Evolutionary conservation across 345 rosid species (phyloP).

Genomic region (Eutrema yunnanense): DNA sequence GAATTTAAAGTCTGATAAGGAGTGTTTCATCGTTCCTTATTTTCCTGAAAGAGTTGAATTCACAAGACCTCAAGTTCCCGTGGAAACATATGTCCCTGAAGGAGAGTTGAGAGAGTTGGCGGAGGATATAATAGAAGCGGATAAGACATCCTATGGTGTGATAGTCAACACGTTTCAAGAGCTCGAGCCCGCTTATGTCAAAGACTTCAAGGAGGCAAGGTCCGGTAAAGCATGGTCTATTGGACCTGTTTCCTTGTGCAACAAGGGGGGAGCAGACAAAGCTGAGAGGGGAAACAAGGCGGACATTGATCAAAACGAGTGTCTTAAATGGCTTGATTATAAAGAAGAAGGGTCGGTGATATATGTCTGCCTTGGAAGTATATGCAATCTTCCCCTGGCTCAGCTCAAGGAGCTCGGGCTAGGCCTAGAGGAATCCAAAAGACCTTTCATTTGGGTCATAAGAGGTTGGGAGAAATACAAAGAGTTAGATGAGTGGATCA

Average conservation of each 20-base stretch:
- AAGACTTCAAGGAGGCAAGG: slow-evolving; percentile 21
- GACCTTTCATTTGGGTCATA: slow-evolving; percentile 43
- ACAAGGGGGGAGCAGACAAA: not conserved
- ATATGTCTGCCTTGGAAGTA: slow-evolving; percentile 44
- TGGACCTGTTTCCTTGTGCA: slow-evolving; percentile 11
- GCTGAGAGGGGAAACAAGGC: slow-evolving; percentile 37
- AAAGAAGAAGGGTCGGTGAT: slow-evolving; percentile 27
- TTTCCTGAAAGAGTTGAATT: too few species aligned
- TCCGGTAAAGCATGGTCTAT: slow-evolving; percentile 37
- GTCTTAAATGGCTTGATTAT: slow-evolving; percentile 40
- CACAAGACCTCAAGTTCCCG: not conserved
- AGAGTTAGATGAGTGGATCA: slow-evolving; percentile 29
- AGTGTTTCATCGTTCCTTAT: too few species aligned
- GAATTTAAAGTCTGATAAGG: too few species aligned
- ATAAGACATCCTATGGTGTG: slow-evolving; percentile 25
- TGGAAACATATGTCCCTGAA: not conserved
- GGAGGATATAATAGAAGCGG: slow-evolving; percentile 14
- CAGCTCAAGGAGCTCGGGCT: too few species aligned
- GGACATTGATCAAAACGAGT: slow-evolving; percentile 9
- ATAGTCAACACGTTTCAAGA: slow-evolving; percentile 15
- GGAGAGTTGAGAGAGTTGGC: not conserved
- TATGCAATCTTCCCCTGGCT: not conserved
- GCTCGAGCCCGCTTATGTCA: slow-evolving; percentile 28
- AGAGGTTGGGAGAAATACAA: slow-evolving; percentile 19
- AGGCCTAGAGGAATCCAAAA: slow-evolving; percentile 17